Percentiles rank a stretch among this genome's conserved stretches.
These are phyloP conservation scores for Tolypocladium pustulatum DNA, from an alignment of 2,329 filamentous ascomycete genomes.

Conservation along the genomic window DNA sequence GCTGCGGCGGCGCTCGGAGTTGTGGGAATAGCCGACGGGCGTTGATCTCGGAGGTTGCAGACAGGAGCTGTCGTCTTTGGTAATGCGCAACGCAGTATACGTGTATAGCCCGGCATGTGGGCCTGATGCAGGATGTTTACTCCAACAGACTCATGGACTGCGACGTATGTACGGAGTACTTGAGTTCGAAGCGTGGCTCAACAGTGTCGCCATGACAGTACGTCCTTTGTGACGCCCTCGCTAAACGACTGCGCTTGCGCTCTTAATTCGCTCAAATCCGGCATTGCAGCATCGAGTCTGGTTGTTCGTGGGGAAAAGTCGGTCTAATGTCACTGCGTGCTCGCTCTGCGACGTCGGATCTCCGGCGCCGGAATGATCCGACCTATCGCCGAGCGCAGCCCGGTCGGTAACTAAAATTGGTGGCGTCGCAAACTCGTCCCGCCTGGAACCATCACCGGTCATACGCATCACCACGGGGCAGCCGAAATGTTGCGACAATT, in stretches of 20 bases:
- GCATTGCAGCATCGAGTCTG: too few species aligned
- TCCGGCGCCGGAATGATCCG: slow-evolving; percentile 9
- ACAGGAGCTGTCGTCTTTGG: neutral
- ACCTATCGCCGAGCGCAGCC: slow-evolving; percentile 9
- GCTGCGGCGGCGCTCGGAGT: neutral
- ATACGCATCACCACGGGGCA: neutral
- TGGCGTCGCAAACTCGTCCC: neutral
- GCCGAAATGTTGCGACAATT: slow-evolving; percentile 24
- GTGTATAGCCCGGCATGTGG: neutral
- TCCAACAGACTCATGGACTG: neutral
- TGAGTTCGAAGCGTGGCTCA: neutral
- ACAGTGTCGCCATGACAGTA: too few species aligned
- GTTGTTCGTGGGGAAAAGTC: too few species aligned
- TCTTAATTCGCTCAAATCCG: too few species aligned
- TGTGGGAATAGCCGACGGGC: neutral
- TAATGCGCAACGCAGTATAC: neutral
- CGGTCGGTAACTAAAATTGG: neutral
- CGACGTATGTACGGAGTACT: neutral
- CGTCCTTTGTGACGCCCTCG: too few species aligned
- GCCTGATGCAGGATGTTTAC: neutral
- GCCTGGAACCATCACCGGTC: neutral
- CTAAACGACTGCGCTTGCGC: too few species aligned
- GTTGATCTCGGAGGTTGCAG: neutral
- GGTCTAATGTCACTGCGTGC: neutral
- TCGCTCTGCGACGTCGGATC: slow-evolving; percentile 1